Evolutionary conservation across 2,329 filamentous ascomycete species (phyloP).

Genomic region (Calonectria ilicicola): DNA sequence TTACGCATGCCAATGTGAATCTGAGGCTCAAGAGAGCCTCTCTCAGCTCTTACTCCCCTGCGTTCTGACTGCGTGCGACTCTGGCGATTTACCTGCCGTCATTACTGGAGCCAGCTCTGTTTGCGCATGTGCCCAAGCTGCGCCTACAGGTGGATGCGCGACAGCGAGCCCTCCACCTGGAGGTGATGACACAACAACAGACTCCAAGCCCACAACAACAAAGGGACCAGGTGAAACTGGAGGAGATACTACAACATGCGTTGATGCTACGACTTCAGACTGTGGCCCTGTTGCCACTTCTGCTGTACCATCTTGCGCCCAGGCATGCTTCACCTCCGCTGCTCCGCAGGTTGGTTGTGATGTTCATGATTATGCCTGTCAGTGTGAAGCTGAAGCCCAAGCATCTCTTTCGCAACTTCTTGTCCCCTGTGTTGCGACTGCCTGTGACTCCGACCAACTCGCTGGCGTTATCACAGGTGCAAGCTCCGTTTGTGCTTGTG

Average conservation of each 20-base stretch:
- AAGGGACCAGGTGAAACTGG: not conserved
- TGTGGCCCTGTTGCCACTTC: constrained; percentile 42
- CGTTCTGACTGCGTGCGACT: constrained; percentile 41
- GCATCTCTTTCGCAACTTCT: constrained; percentile 38
- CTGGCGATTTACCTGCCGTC: not conserved
- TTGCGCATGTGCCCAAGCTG: constrained; percentile 10
- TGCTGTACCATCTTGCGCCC: constrained; percentile 42
- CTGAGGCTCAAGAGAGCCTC: constrained; percentile 36
- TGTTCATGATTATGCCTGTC: constrained; percentile 42
- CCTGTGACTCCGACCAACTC: constrained; percentile 37
- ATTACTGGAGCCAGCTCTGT: constrained; percentile 13
- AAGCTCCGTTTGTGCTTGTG: constrained; percentile 36
- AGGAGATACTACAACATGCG: constrained; percentile 23
- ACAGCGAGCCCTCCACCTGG: not conserved
- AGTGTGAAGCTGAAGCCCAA: constrained; percentile 41
- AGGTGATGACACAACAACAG: not conserved
- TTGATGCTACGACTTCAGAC: constrained; percentile 25
- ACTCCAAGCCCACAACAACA: not conserved
- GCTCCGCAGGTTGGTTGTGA: constrained; percentile 42
- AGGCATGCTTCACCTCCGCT: constrained; percentile 41
- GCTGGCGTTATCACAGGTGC: constrained; percentile 45
- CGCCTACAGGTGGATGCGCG: not conserved
- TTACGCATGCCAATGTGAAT: constrained; percentile 45
- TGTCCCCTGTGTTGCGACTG: constrained; percentile 44
- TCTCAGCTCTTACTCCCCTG: constrained; percentile 43